Base-by-base conservation (phyloP, 2,329 filamentous ascomycete genomes). In the Fusarium tjaetaba region DNA sequence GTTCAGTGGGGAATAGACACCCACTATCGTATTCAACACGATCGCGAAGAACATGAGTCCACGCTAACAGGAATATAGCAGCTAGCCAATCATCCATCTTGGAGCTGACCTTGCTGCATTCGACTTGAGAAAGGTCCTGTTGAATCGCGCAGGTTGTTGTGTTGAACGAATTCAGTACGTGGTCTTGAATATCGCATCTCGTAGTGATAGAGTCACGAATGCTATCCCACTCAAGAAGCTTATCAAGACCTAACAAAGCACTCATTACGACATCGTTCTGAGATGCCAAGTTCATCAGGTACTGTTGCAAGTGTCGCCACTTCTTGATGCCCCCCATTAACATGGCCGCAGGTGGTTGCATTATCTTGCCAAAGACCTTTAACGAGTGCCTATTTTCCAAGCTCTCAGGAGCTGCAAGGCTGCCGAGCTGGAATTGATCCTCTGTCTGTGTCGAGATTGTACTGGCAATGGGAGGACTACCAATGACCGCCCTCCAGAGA, bases 321-420 rank as follows among this genome's bases (percentile, higher is more conserved):
- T 45, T 65, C 22, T 39, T 62, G 11, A 65, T 52, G 4, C 62
- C 62, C 5, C 62, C 57, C 46, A 65, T 65, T 6, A 65, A n/a
- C 46, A 65, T 65, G 11, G 62, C 57, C 1, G 46, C 36, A 15
- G 62, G 62, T 9, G 62, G 62, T 22, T 65, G 62, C 39, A 65
- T 52, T 0, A 65, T 65, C 18, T 62, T 65, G 5, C 34, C 26
- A 34, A 65, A 65, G 11, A 61, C 32, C 8, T n/a, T 62, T 3
- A 65, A 38, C 11, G 22, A 10, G 1, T 6, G 7, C 3, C 24
- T 28, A 26, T 38, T 6, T 3, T 60, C 38, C 22, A 16, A 9
- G 10, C 8, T 7, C 0, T 10, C n/a, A 11, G 36, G 1, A 28
- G 8, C 0, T 3, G 2, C 1, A 1, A 34, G 16, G 14, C 8